phyloP scores from a whole-genome alignment of 2,329 filamentous ascomycete genomes.

The Ceratocystis albifundus region DNA sequence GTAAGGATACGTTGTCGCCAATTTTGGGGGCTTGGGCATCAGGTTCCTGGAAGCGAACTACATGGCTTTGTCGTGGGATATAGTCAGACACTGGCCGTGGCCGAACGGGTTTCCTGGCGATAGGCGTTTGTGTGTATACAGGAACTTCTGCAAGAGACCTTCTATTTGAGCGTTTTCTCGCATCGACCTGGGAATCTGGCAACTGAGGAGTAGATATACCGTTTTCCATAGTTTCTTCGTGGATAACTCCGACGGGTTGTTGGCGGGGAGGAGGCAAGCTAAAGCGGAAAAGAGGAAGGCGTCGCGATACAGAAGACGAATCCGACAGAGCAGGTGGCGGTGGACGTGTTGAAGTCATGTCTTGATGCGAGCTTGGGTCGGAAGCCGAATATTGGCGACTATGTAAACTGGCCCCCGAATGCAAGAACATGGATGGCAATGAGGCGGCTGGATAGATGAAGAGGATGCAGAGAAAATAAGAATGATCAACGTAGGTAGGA shows the following conservation, averaged over 20 bases:
- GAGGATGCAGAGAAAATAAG: constrained; percentile 1
- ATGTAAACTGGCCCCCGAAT: constrained; percentile 48
- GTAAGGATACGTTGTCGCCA: constrained; percentile 14
- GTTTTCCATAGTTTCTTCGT: constrained; percentile 19
- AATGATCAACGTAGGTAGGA: neutral
- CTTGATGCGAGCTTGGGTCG: neutral
- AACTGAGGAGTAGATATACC: neutral
- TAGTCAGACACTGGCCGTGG: constrained; percentile 33
- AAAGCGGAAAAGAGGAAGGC: constrained; percentile 22
- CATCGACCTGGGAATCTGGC: neutral
- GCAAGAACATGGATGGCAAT: constrained; percentile 46
- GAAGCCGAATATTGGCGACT: constrained; percentile 41
- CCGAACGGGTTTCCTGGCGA: constrained; percentile 24
- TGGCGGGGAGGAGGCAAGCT: constrained; percentile 17
- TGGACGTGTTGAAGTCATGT: constrained; percentile 3
- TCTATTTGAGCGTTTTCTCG: constrained; percentile 9
- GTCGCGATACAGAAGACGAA: constrained; percentile 12
- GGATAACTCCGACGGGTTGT: constrained; percentile 17
- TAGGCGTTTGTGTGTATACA: constrained; percentile 1
- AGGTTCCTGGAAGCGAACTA: constrained; percentile 38
- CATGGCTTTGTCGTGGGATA: constrained; percentile 33
- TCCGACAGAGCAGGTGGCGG: constrained; percentile 30
- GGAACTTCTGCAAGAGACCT: constrained; percentile 13
- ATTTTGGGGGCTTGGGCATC: neutral
- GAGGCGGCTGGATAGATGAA: neutral